Base-by-base conservation (phyloP, 179 eudicot species). In the Patellifolia procumbens region DNA sequence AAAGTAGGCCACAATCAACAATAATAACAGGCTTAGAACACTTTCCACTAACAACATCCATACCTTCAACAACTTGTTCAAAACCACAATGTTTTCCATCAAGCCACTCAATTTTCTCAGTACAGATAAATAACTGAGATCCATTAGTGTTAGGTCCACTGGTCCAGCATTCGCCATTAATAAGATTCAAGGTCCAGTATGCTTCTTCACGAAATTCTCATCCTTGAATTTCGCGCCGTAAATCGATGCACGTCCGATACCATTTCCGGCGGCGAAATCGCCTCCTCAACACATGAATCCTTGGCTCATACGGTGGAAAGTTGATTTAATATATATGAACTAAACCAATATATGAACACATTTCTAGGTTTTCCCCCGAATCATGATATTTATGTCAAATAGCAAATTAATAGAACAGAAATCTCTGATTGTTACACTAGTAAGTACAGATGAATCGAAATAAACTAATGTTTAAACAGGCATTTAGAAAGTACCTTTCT, bases 231-330 rank as follows among this genome's bases (percentile, higher is more conserved):
- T 87, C 0, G 78, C 15, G 0, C 94, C 97, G 81, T 92, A 90
- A 83, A 92, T 92, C 9, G 90, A 87, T 72, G 90, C 97, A 1
- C 97, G 94, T 10, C 97, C 97, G 39, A 92, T 91, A 32, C 97
- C 97, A 78, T 91, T 89, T 0, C 90, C 88, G 69, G 79, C 80
- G 73, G 97, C 90, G 87, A 91, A 91, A 13, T 91, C 97, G 4
- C 97, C 97, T 0, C 97, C 97, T 73, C 90, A 94, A 79, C 97
- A 92, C 91, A 90, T 88, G 88, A 81, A 81, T 6, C 58, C 75
- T 0, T 93, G 96, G 81, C 89, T 89, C 73, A 91, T 88, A 1
- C 96, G 87, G 85, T 91, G 96, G 83, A 91, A 91, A 35, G 26
- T 32, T 5, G 96, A 89, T n/a, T n/a, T n/a, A n/a, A n/a, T n/a